Percentiles rank a stretch among this genome's conserved stretches.
These are phyloP conservation scores for Puccinia coronata DNA, from an alignment of 1,284 basidiomycete genomes.

Conservation along the genomic window DNA sequence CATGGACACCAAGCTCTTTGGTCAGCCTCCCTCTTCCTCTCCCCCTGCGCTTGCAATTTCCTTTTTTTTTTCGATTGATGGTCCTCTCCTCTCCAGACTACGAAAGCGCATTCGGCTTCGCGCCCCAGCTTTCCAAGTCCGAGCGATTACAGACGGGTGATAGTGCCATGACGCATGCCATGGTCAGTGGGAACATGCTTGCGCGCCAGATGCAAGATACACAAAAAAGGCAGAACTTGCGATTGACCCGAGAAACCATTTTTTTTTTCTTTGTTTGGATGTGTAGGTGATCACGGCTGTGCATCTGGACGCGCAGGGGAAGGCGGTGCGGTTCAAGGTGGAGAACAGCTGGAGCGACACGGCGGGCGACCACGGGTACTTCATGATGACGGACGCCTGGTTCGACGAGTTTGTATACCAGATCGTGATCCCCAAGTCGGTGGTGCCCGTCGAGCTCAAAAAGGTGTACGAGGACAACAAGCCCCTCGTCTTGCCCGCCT, in stretches of 20 bases:
- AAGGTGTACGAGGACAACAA: slow-evolving; percentile 74
- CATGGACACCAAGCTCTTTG: slow-evolving; percentile 81
- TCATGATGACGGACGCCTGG: slow-evolving; percentile 75
- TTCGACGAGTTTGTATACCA: slow-evolving; percentile 87
- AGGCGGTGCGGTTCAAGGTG: slow-evolving; percentile 82
- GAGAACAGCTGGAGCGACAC: slow-evolving; percentile 93
- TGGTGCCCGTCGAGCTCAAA: slow-evolving; percentile 73
- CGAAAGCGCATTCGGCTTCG: slow-evolving; percentile 64
- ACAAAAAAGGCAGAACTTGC: not conserved
- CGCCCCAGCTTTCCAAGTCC: slow-evolving; percentile 72
- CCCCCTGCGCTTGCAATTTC: too few relatives aligned
- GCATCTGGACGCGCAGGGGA: slow-evolving; percentile 75
- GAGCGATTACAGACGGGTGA: slow-evolving; percentile 79
- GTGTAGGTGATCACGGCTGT: slow-evolving; percentile 83
- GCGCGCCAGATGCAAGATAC: too few relatives aligned
- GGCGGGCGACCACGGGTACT: slow-evolving; percentile 81
- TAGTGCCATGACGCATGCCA: slow-evolving; percentile 85
- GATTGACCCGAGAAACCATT: not conserved
- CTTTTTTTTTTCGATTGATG: not conserved
- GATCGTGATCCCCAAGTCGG: slow-evolving; percentile 73
- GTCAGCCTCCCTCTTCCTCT: slow-evolving; percentile 56
- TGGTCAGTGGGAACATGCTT: slow-evolving; percentile 57
- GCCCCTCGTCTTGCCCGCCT: slow-evolving; percentile 70
- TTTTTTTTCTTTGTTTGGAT: slow-evolving; percentile 55
- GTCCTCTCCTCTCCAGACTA: slow-evolving; percentile 14